Conservation (phyloP, 805 yeast genomes). For the Metschnikowia arizonensis region DNA sequence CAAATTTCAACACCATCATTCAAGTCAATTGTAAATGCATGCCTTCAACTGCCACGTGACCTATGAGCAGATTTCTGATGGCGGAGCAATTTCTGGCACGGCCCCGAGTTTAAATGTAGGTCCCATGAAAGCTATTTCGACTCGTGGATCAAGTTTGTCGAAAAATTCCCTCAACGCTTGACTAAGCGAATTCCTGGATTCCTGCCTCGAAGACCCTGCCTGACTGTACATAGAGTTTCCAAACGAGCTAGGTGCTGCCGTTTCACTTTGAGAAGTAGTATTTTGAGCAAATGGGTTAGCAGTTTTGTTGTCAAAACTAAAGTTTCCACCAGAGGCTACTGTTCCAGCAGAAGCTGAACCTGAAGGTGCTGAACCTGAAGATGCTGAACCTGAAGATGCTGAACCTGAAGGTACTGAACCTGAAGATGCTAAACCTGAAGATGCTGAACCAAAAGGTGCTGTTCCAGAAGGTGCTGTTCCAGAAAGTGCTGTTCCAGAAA, state of each 20-base stretch:
- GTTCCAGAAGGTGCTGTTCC: not conserved
- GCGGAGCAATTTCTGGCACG: conserved; percentile 74
- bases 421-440: too few relatives aligned
- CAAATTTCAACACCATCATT: too few relatives aligned
- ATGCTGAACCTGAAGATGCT: not conserved
- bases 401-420: not conserved
- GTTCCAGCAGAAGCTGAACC: not conserved
- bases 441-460: not conserved
- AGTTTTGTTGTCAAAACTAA: not conserved
- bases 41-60: too few relatives aligned
- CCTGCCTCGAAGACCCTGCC: not conserved
- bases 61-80: conserved; percentile 29
- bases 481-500: not conserved
- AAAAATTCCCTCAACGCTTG: conserved; percentile 8
- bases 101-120: conserved; percentile 50
- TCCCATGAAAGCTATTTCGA: conserved; percentile 47
- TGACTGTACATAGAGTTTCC: not conserved
- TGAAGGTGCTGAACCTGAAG: not conserved
- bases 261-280: not conserved
- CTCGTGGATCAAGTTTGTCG: conserved; percentile 41
- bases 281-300: not conserved
- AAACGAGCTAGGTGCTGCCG: not conserved
- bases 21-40: too few relatives aligned
- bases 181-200: not conserved
- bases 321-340: too few relatives aligned